These are phyloP conservation scores for Fusarium compactum DNA, from an alignment of 2,329 filamentous ascomycete species.

Conservation along the genomic window DNA sequence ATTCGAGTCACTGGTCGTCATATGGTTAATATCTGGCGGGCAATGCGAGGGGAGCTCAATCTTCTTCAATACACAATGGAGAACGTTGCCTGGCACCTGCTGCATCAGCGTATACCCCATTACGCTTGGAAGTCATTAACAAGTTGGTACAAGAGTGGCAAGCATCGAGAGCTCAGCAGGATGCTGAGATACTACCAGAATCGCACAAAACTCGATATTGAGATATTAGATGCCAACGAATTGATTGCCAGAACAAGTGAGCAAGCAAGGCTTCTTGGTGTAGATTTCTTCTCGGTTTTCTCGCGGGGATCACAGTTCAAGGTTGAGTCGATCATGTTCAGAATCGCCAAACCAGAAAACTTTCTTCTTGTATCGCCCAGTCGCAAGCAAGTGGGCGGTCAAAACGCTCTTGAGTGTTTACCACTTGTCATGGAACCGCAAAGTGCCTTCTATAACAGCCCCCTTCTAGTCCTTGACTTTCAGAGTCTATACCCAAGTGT, in stretches of 20 bases:
- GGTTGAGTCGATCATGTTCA: constrained; percentile 98
- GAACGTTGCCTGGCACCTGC: constrained; percentile 90
- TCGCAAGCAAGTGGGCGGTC: constrained; percentile 89
- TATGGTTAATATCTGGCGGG: constrained; percentile 97
- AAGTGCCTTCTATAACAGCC: constrained; percentile 92
- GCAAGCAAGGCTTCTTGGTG: constrained; percentile 89
- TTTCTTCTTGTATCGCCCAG: constrained; percentile 91
- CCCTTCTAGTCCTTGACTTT: constrained; percentile 92
- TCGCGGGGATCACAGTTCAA: constrained; percentile 97
- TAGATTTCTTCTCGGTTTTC: constrained; percentile 98
- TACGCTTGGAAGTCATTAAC: constrained; percentile 85
- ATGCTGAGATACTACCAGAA: constrained; percentile 82
- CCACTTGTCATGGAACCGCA: constrained; percentile 98
- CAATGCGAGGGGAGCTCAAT: constrained; percentile 93
- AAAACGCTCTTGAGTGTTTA: constrained; percentile 94
- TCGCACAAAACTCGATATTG: constrained; percentile 84
- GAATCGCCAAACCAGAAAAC: constrained; percentile 97
- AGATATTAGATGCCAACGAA: constrained; percentile 91
- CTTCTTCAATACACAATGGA: constrained; percentile 96
- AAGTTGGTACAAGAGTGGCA: constrained; percentile 80
- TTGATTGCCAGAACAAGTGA: constrained; percentile 90
- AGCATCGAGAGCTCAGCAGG: constrained; percentile 76
- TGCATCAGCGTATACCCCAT: constrained; percentile 89
- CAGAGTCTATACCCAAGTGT: constrained; percentile 96
- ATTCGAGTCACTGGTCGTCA: constrained; percentile 94